Conservation (phyloP, 2,329 filamentous ascomycete genomes). For the Botrytis cinerea region DNA sequence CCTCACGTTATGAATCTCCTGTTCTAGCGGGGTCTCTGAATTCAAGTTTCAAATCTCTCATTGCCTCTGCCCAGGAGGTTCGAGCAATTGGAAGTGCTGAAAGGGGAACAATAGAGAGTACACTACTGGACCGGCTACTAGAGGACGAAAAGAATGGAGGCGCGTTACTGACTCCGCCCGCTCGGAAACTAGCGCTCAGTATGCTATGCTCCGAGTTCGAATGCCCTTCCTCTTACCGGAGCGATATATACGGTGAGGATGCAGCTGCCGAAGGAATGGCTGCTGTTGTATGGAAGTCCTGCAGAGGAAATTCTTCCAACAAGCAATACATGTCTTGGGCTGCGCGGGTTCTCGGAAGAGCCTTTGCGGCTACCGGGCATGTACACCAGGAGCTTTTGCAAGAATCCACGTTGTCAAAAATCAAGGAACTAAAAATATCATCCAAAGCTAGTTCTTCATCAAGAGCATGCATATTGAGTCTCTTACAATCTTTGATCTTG, state of each 20-base stretch:
- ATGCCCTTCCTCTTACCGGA: slow-evolving; percentile 55
- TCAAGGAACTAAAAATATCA: slow-evolving; percentile 43
- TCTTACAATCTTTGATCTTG: slow-evolving; percentile 63
- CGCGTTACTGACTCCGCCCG: slow-evolving; percentile 68
- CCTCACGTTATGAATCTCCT: slow-evolving; percentile 61
- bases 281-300: slow-evolving; percentile 74
- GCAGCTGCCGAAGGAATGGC: slow-evolving; percentile 61
- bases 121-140: slow-evolving; percentile 75
- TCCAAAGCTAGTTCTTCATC: slow-evolving; percentile 52
- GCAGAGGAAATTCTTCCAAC: slow-evolving; percentile 63
- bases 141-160: slow-evolving; percentile 65
- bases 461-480: slow-evolving; percentile 61
- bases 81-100: slow-evolving; percentile 68
- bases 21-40: slow-evolving; percentile 45
- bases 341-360: slow-evolving; percentile 78
- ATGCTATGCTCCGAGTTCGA: slow-evolving; percentile 77
- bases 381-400: slow-evolving; percentile 61
- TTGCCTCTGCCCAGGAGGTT: slow-evolving; percentile 67
- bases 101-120: slow-evolving; percentile 72
- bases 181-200: slow-evolving; percentile 68
- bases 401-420: slow-evolving; percentile 57
- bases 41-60: slow-evolving; percentile 65
- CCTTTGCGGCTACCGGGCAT: slow-evolving; percentile 75
- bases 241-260: slow-evolving; percentile 72
- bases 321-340: slow-evolving; percentile 80